A percentile compares a stretch with the other conserved stretches of the same genome.
These are phyloP conservation scores for Suillus occidentalis DNA, from an alignment of 768 basidiomycete species.

Conservation along the genomic window DNA sequence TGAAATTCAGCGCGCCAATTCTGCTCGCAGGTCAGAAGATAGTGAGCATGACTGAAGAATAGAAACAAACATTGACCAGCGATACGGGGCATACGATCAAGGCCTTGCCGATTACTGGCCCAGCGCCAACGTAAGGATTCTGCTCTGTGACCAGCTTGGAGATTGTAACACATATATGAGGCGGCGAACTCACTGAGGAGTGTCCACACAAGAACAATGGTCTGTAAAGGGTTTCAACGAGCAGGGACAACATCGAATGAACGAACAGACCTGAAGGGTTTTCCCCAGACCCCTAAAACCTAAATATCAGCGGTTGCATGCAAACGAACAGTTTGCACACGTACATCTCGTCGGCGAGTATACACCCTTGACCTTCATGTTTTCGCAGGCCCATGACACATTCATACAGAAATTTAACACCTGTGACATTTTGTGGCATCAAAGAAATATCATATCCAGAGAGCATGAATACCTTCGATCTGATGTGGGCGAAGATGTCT, in stretches of 20 bases:
- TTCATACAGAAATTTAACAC: slow-evolving; percentile 90
- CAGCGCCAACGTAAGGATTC: slow-evolving; percentile 67
- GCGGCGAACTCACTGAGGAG: slow-evolving; percentile 65
- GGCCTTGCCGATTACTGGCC: slow-evolving; percentile 69
- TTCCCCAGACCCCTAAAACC: slow-evolving; percentile 90
- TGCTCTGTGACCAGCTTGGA: slow-evolving; percentile 56
- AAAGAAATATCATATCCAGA: background rate
- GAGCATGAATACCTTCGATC: slow-evolving; percentile 60
- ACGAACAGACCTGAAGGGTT: slow-evolving; percentile 65
- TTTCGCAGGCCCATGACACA: slow-evolving; percentile 92
- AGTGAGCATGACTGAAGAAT: background rate
- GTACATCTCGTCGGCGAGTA: slow-evolving; percentile 96
- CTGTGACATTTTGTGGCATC: slow-evolving; percentile 31
- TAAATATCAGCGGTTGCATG: background rate
- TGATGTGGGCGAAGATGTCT: slow-evolving; percentile 85
- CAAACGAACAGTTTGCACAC: slow-evolving; percentile 6
- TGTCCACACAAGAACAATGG: slow-evolving; percentile 91
- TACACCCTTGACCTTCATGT: slow-evolving; percentile 91
- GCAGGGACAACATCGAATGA: background rate
- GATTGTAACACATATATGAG: slow-evolving; percentile 5
- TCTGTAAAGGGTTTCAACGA: slow-evolving; percentile 44
- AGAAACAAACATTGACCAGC: slow-evolving; percentile 64
- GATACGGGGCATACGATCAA: slow-evolving; percentile 95
- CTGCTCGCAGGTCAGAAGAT: slow-evolving; percentile 35
- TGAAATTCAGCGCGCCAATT: slow-evolving; percentile 96